phyloP scores from a whole-genome alignment of 1,139 yeast genomes.

The Lodderomyces oxycetoniae region DNA sequence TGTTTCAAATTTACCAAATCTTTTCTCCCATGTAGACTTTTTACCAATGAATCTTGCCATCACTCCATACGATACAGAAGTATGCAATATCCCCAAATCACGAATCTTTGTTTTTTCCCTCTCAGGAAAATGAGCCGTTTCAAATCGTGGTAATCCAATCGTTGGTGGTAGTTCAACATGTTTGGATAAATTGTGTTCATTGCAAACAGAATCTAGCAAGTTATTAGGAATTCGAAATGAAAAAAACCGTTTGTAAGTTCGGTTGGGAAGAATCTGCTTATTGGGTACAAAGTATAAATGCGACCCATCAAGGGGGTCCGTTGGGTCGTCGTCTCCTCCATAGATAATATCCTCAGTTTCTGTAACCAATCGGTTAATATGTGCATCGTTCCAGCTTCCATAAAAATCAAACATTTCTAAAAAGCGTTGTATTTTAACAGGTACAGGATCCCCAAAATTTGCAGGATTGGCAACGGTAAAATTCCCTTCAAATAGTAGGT shows the following conservation, averaged over 20 bases:
- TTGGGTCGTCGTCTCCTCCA: neutral
- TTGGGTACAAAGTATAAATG: conserved; percentile 22
- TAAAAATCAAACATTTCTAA: conserved; percentile 44
- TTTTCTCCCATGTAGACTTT: conserved; percentile 19
- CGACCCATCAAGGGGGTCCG: conserved; percentile 30
- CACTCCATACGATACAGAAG: conserved; percentile 35
- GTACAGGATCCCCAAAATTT: conserved; percentile 13
- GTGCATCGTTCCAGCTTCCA: conserved; percentile 34
- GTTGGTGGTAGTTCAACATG: conserved; percentile 41
- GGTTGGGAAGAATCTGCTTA: conserved; percentile 25
- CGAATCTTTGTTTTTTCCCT: conserved; percentile 13
- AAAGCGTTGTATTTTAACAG: conserved; percentile 15
- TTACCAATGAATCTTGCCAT: conserved; percentile 41
- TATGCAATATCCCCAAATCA: conserved; percentile 24
- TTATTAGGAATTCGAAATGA: conserved; percentile 40
- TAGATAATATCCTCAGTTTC: conserved; percentile 11
- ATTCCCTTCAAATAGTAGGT: conserved; percentile 39
- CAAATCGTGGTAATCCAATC: conserved; percentile 26
- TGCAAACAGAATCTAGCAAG: conserved; percentile 37
- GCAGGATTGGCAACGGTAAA: conserved; percentile 16
- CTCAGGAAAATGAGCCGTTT: conserved; percentile 14
- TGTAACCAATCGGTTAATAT: conserved; percentile 29
- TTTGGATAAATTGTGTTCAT: conserved; percentile 26
- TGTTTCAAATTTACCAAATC: conserved; percentile 14
- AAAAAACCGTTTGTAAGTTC: conserved; percentile 36